Conservation (phyloP, 805 yeast species). For the Saccharomycopsis amapae region DNA sequence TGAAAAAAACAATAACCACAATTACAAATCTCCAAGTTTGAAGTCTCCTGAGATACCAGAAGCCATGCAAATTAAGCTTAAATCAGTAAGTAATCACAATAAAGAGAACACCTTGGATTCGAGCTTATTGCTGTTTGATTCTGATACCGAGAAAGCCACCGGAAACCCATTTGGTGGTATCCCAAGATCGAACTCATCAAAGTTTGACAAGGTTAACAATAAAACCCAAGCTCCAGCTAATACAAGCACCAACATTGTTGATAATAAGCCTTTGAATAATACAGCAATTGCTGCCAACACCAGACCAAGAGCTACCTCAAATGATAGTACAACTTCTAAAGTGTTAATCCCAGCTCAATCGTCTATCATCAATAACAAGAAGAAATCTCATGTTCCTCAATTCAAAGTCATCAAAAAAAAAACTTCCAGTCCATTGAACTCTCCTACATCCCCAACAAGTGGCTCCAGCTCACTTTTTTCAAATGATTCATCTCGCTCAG, state of each 20-base stretch:
- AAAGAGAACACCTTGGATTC: neutral
- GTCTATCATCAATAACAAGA: slow-evolving; percentile 1
- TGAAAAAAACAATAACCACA: slow-evolving; percentile 5
- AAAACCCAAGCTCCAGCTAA: neutral
- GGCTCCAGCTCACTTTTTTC: neutral
- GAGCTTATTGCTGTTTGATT: neutral
- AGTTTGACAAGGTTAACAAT: too few relatives aligned
- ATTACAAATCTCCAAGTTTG: slow-evolving; percentile 1
- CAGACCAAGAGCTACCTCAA: too few relatives aligned
- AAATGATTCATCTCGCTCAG: neutral
- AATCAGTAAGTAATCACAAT: neutral
- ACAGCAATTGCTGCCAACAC: too few relatives aligned
- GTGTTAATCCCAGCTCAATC: neutral
- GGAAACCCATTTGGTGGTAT: neutral
- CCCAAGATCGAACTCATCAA: too few relatives aligned
- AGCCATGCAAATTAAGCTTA: neutral
- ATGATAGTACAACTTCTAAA: too few relatives aligned
- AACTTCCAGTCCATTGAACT: neutral
- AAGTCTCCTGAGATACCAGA: slow-evolving; percentile 1
- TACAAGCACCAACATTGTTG: too few relatives aligned
- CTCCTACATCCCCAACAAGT: slow-evolving; percentile 3
- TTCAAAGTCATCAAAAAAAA: slow-evolving; percentile 15
- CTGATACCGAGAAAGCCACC: neutral
- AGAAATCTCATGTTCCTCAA: slow-evolving; percentile 9
- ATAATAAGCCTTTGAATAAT: too few relatives aligned